Percentiles rank a stretch among this genome's conserved stretches.
Evolutionary conservation across 2,329 filamentous ascomycete genomes (phyloP).

Genomic region (Diaporthe sp.): DNA sequence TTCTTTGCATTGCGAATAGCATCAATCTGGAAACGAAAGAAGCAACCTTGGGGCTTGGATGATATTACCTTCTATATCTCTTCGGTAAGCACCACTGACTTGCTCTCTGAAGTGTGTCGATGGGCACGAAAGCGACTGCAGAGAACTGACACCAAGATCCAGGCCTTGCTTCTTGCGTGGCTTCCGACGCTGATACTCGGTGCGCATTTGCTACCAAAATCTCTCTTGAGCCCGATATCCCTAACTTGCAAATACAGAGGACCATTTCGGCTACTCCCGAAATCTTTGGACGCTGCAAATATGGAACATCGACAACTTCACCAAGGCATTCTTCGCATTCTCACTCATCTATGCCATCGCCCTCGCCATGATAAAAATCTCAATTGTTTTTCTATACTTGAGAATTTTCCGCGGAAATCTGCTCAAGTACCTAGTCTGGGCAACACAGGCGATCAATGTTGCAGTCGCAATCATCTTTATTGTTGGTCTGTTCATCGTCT

Average conservation of each 20-base stretch:
- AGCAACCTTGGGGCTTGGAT: constrained; percentile 1
- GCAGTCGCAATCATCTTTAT: constrained; percentile 16
- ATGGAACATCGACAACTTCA: constrained; percentile 19
- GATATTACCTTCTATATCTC: constrained; percentile 3
- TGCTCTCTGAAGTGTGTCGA: neutral
- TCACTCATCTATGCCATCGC: neutral
- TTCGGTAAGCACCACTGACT: neutral
- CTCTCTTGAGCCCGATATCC: too few species aligned
- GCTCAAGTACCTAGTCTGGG: neutral
- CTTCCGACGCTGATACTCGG: constrained; percentile 8
- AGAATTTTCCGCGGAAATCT: neutral
- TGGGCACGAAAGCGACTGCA: too few species aligned
- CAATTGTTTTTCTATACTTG: constrained; percentile 12
- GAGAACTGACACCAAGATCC: neutral
- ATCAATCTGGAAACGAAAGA: constrained; percentile 7
- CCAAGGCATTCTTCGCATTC: constrained; percentile 5
- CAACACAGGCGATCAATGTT: neutral
- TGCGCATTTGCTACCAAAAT: neutral
- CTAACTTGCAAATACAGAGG: neutral
- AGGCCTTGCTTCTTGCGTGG: constrained; percentile 1
- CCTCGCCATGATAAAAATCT: constrained; percentile 6
- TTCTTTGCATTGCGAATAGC: neutral
- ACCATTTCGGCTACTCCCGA: constrained; percentile 11
- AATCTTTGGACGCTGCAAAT: constrained; percentile 15
- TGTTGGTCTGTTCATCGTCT: neutral